Evolutionary conservation across 768 basidiomycete genomes (phyloP), one percentile per base, ranked within the genome.

Genomic region (Boletales sp.): DNA sequence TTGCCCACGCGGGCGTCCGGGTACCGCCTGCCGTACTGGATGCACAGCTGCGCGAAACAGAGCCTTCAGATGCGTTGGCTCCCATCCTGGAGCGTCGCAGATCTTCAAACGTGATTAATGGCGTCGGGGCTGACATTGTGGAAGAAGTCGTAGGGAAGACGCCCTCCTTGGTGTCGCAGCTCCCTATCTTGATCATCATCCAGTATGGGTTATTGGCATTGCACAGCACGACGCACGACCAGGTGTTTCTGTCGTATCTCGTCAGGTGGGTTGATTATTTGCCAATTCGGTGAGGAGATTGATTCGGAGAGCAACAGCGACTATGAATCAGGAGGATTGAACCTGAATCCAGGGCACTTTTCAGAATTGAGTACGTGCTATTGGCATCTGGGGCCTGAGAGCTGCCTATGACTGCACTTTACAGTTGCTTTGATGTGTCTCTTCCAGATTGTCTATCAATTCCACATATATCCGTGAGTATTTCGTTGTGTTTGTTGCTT

Each of bases 361-460:
- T 91, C 94, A 2, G 84, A 92, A 64, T 79, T 97, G 15, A 94
- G 87, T 91, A 53, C 45, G 81, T 71, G 34, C 4, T n/a, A 13
- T 25, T 44, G 14, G 7, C 37, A 35, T 25, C 13, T 25, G 33
- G 18, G 41, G 57, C 28, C 55, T 18, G n/a, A 49, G 21, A 43
- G 19, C 0, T 8, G 7, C 55, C 54, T 39, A 48, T 37, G 49
- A 17, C 3, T n/a, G 14, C 3, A 19, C 32, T 56, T 33, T 44
- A n/a, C 56, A 92, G 90, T 90, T 64, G 90, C 90, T 7, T 59
- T 95, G 49, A 95, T 96, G 94, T 94, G 91, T 68, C 75, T 93
- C n/a, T 89, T 84, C 53, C 93, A 94, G 67, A 88, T 96, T 45
- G 82, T 84, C 34, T 95, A 94, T 64, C 94, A 94, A 61, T 94